Evolutionary conservation across 1,284 basidiomycete species (phyloP).

Genomic region (Amylostereum areolatum): DNA sequence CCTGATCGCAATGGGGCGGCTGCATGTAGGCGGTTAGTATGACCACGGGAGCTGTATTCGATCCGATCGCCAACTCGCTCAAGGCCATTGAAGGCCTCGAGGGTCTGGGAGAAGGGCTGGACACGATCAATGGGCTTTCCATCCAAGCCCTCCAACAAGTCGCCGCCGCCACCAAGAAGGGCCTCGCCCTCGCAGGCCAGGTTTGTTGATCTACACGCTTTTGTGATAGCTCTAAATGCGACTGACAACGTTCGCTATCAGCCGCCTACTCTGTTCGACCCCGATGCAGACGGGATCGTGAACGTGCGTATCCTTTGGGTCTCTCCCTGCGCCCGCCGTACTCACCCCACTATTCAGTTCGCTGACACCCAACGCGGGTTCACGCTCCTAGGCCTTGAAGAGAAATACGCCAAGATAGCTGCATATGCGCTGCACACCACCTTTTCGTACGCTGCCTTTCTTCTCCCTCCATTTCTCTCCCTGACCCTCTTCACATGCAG

Average conservation of each 20-base stretch:
- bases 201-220: conserved; percentile 5
- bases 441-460: conserved; percentile 13
- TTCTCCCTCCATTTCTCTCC: neutral
- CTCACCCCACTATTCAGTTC: conserved; percentile 1
- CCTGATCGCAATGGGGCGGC: no score
- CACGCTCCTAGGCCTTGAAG: conserved; percentile 18
- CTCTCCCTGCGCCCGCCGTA: neutral
- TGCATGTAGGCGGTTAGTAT: conserved; percentile 13
- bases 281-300: conserved; percentile 20
- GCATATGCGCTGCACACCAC: conserved; percentile 20
- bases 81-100: conserved; percentile 20
- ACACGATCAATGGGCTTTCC: conserved; percentile 21
- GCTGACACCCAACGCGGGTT: conserved; percentile 20
- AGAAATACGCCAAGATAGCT: conserved; percentile 15
- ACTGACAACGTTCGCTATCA: conserved; percentile 2
- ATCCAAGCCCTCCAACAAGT: conserved; percentile 16
- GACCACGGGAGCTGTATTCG: conserved; percentile 18
- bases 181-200: conserved; percentile 18
- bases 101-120: conserved; percentile 15
- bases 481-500: no score
- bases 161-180: conserved; percentile 15
- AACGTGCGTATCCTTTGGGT: neutral
- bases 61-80: conserved; percentile 19
- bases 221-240: neutral
- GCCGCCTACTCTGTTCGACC: conserved; percentile 24